Conservation (phyloP, 2,329 filamentous ascomycete genomes). For the Xylariomycetidae sp. region DNA sequence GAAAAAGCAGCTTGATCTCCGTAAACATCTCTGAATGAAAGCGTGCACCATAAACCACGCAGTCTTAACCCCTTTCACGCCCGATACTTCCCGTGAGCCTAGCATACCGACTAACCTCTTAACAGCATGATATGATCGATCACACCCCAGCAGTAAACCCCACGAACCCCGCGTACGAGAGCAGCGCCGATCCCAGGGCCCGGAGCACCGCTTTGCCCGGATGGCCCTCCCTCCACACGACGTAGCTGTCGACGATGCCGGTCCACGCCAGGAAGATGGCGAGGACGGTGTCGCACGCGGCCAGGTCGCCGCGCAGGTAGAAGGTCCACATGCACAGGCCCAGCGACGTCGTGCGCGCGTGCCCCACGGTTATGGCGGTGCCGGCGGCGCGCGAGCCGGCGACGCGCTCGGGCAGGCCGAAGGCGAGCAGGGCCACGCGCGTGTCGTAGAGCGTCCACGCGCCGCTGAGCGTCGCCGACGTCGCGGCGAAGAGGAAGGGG, state of each 20-base stretch:
- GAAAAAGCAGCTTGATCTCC: no score
- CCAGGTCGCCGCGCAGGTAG: conserved; percentile 1
- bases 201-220: conserved; percentile 3
- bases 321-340: conserved; percentile 4
- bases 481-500: conserved; percentile 5
- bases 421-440: conserved; percentile 3
- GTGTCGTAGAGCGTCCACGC: conserved; percentile 3
- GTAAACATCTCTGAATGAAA: no score
- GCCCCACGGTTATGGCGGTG: conserved; percentile 4
- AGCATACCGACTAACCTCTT: no score
- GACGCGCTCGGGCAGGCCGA: conserved; percentile 5
- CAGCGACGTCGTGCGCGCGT: conserved; percentile 2
- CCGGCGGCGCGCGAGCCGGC: neutral
- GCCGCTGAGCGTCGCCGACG: conserved; percentile 5
- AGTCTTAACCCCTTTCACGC: no score
- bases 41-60: no score
- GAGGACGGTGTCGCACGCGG: conserved; percentile 2
- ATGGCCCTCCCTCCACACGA: conserved; percentile 1
- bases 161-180: conserved; percentile 4
- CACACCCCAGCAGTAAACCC: conserved; percentile 1
- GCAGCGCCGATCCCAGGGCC: conserved; percentile 1
- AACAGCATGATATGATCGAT: no score
- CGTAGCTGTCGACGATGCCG: conserved; percentile 4
- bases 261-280: conserved; percentile 2
- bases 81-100: no score